Percentiles rank a stretch among this genome's conserved stretches.
phyloP scores from a whole-genome alignment of 2,329 filamentous ascomycete species.

The Pseudogymnoascus sp. region DNA sequence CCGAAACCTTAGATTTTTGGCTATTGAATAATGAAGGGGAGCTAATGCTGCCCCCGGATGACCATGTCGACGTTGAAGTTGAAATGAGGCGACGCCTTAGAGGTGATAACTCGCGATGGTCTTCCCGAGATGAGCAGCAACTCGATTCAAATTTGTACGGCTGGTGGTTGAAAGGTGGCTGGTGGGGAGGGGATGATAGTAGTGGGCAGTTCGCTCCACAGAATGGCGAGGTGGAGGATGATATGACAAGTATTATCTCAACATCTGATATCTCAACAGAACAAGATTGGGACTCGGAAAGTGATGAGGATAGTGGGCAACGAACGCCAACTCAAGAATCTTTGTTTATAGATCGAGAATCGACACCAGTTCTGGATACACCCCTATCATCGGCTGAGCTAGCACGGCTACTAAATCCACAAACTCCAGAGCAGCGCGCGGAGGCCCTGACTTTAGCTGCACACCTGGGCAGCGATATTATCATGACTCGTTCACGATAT shows the following conservation, averaged over 20 bases:
- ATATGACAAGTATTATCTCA: slow-evolving; percentile 75
- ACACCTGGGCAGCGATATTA: slow-evolving; percentile 60
- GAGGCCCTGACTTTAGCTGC: slow-evolving; percentile 75
- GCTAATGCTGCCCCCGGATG: slow-evolving; percentile 47
- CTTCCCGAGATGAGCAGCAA: slow-evolving; percentile 48
- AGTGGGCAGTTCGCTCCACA: slow-evolving; percentile 67
- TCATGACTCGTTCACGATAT: slow-evolving; percentile 77
- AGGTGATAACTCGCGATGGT: slow-evolving; percentile 33
- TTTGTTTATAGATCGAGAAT: slow-evolving; percentile 43
- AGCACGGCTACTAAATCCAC: slow-evolving; percentile 73
- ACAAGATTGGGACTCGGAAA: slow-evolving; percentile 39
- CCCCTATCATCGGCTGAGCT: slow-evolving; percentile 60
- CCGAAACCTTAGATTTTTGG: slow-evolving; percentile 41
- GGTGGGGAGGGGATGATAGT: slow-evolving; percentile 73
- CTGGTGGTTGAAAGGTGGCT: slow-evolving; percentile 76
- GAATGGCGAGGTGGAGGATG: slow-evolving; percentile 50
- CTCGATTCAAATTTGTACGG: slow-evolving; percentile 68
- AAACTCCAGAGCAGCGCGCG: slow-evolving; percentile 64
- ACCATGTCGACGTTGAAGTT: slow-evolving; percentile 69
- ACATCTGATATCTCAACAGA: slow-evolving; percentile 25
- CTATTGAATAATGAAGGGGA: slow-evolving; percentile 44
- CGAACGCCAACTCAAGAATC: slow-evolving; percentile 66
- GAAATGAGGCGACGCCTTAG: slow-evolving; percentile 60
- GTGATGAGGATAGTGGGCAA: slow-evolving; percentile 39
- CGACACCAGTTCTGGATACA: slow-evolving; percentile 51